Evolutionary conservation across 768 basidiomycete genomes (phyloP), one percentile per base, ranked within the genome.

Genomic region (Solioccasus polychromus): DNA sequence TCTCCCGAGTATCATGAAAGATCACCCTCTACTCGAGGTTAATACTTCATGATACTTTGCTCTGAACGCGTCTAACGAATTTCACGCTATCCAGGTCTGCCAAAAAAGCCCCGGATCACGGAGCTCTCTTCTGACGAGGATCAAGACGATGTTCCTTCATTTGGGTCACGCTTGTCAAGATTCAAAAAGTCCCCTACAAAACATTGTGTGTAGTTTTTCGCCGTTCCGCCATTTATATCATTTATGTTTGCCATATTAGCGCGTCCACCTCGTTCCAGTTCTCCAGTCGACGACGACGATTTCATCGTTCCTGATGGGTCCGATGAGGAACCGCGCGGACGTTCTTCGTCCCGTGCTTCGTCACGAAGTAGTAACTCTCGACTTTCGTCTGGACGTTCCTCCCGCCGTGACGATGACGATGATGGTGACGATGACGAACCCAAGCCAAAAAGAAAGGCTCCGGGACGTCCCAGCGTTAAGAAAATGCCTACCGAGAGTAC

Each of bases 261-360:
- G 36, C 68, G 63, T 18, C 75, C 71, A 53, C 59, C 72, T 2
- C 69, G 62, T 40, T 49, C 63, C 10, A 57, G 56, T 41, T 65
- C 70, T 50, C 71, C 57, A 25, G 79, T 75, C 39, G 83, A 88
- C 50, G 83, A 88, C 39, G 83, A 76, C 52, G 79, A 88, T 47
- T 90, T 91, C 57, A 76, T 88, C 54, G 82, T 76, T 30, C 77
- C 82, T 17, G 80, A 80, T 35, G 81, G 82, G 35, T 79, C 78
- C 10, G 85, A 83, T 19, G 73, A 71, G 2, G 83, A 83, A 22
- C 62, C 62, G 8, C 73, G 67, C 26, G 67, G 53, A 69, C 82
- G 42, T 17, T 70, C 73, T 10, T 75, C 74, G 4, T 81, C 83
- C 32, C 77, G 77, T 35, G 65, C 68, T 15, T 78, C 80, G 1